Evolutionary conservation across 768 basidiomycete species (phyloP).

Genomic region (Flagelloscypha sp.): DNA sequence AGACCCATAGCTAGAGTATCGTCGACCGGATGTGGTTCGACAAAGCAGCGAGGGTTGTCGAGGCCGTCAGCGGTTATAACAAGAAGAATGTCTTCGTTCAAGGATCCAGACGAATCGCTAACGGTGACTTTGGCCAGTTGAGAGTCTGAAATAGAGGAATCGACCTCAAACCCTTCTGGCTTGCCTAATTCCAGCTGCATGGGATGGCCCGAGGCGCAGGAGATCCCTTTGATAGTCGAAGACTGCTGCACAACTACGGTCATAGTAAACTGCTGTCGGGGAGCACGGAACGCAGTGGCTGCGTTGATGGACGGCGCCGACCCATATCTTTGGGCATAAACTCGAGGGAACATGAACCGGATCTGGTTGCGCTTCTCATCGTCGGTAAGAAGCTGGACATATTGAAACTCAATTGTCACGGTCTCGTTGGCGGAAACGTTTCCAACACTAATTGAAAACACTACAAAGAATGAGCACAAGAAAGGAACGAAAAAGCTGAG

Average conservation of each 20-base stretch:
- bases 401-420: conserved; percentile 34
- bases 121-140: conserved; percentile 32
- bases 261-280: conserved; percentile 30
- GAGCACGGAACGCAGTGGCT: conserved; percentile 19
- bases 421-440: conserved; percentile 35
- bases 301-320: conserved; percentile 28
- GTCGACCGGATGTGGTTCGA: too few relatives aligned
- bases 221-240: conserved; percentile 30
- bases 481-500: background rate
- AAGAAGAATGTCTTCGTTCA: conserved; percentile 42
- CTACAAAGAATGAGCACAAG: conserved; percentile 24
- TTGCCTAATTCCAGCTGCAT: conserved; percentile 23
- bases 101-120: conserved; percentile 35
- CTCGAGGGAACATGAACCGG: conserved; percentile 48
- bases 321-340: conserved; percentile 47
- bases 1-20: conserved; percentile 43
- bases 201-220: conserved; percentile 42
- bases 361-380: conserved; percentile 40
- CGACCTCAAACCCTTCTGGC: conserved; percentile 27
- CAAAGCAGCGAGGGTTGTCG: conserved; percentile 50
- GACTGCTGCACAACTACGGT: conserved; percentile 41
- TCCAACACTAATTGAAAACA: conserved; percentile 52
- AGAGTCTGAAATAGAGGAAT: conserved; percentile 28
- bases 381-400: conserved; percentile 44
- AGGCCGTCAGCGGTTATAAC: conserved; percentile 39